These are phyloP conservation scores for Lindgomyces ingoldianus DNA, from an alignment of 495 filamentous ascomycete genomes.

Conservation along the genomic window DNA sequence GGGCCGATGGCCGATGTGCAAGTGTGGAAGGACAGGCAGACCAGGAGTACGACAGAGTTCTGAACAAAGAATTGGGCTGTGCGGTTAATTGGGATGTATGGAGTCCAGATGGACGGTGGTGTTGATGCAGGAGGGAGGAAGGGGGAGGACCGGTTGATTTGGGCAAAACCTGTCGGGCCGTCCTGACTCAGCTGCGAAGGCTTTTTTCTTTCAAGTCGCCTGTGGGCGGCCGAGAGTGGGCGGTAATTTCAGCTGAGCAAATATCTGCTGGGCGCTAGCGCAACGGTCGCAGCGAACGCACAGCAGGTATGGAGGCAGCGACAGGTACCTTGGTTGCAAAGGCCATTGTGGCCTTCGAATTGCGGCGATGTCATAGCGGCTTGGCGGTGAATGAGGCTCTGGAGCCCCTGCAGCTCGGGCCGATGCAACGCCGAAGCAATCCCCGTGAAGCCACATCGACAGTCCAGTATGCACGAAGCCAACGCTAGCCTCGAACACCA, in stretches of 20 bases:
- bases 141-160: neutral
- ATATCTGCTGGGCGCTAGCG: too few relatives aligned
- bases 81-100: neutral
- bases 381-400: neutral
- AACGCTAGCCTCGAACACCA: neutral
- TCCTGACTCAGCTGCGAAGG: slow-evolving; percentile 2
- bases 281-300: too few relatives aligned
- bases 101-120: slow-evolving; percentile 32
- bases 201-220: slow-evolving; percentile 15
- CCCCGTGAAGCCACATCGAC: slow-evolving; percentile 19
- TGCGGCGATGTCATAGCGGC: slow-evolving; percentile 9
- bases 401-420: neutral
- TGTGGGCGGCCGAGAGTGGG: neutral
- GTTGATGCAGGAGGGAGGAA: slow-evolving; percentile 10
- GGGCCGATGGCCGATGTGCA: too few relatives aligned
- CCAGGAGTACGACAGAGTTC: too few relatives aligned
- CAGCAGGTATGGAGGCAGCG: too few relatives aligned
- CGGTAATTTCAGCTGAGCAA: too few relatives aligned
- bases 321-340: too few relatives aligned
- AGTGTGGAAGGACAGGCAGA: too few relatives aligned
- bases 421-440: neutral
- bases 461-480: neutral
- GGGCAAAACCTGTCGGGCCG: neutral
- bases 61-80: neutral
- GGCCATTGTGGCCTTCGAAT: too few relatives aligned